Evolutionary conservation across 345 rosid genomes (phyloP).

Genomic region (Litchi chinensis): DNA sequence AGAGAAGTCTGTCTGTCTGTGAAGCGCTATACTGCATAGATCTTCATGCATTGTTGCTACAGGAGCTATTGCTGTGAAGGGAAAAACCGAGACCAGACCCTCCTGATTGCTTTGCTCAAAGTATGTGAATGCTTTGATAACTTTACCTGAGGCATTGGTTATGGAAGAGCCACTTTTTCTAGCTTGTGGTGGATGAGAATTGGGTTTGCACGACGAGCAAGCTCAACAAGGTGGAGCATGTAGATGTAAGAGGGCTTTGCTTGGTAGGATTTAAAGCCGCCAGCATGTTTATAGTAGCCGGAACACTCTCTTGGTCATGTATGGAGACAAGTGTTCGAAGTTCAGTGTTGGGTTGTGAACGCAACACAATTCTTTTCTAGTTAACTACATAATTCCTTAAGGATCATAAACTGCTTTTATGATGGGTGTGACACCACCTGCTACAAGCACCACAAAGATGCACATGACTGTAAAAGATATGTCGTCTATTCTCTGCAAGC

Average conservation of each 20-base stretch:
- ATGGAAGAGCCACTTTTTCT: not conserved
- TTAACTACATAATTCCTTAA: constrained; percentile 21
- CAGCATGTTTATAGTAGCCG: not conserved
- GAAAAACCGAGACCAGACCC: constrained; percentile 1
- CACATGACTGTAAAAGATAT: constrained; percentile 13
- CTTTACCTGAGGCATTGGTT: not conserved
- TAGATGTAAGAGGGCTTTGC: constrained; percentile 15
- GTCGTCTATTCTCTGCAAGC: not conserved
- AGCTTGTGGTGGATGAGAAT: constrained; percentile 19
- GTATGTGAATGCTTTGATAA: constrained; percentile 14
- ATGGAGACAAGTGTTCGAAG: constrained; percentile 21
- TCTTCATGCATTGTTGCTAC: constrained; percentile 26
- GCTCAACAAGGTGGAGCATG: constrained; percentile 25
- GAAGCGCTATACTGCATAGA: constrained; percentile 23
- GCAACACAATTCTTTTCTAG: constrained; percentile 13
- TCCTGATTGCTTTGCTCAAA: not conserved
- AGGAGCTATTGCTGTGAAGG: constrained; percentile 20
- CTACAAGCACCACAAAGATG: constrained; percentile 15
- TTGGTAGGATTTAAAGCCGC: constrained; percentile 24
- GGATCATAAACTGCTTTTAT: constrained; percentile 25
- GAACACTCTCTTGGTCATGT: constrained; percentile 19
- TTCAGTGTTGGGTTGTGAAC: constrained; percentile 11
- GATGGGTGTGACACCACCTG: constrained; percentile 1
- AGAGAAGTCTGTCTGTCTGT: constrained; percentile 24
- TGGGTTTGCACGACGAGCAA: constrained; percentile 22